Conservation (phyloP, 2,329 filamentous ascomycete species). For the Alternaria novae-zelandiae region DNA sequence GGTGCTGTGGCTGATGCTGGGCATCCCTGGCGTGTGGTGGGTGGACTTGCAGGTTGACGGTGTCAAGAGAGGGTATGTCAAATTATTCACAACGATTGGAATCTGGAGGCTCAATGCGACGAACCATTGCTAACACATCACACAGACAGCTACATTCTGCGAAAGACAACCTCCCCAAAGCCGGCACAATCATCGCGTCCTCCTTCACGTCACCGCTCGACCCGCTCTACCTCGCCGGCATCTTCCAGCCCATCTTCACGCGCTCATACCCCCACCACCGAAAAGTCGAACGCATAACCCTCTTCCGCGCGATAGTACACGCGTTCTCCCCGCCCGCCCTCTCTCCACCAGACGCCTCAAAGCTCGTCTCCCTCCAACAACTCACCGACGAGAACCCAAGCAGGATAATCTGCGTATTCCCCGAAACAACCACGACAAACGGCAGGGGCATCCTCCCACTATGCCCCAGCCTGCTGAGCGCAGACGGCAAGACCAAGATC, state of each 20-base stretch:
- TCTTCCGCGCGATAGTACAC: constrained; percentile 75
- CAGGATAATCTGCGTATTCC: constrained; percentile 84
- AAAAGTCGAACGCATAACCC: constrained; percentile 76
- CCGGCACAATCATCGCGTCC: constrained; percentile 82
- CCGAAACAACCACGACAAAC: constrained; percentile 93
- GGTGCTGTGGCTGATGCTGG: constrained; percentile 84
- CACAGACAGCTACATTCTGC: constrained; percentile 27
- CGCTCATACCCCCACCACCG: constrained; percentile 77
- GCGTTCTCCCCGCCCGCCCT: constrained; percentile 68
- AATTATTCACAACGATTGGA: neutral
- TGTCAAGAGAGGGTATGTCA: constrained; percentile 79
- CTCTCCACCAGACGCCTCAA: constrained; percentile 38
- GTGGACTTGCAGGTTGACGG: constrained; percentile 97
- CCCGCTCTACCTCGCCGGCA: constrained; percentile 88
- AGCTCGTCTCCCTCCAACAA: constrained; percentile 46
- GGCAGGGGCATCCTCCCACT: constrained; percentile 87
- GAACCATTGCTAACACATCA: constrained; percentile 8
- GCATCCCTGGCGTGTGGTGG: constrained; percentile 95
- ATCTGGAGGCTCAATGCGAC: neutral
- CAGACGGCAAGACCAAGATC: constrained; percentile 72
- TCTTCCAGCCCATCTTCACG: constrained; percentile 96
- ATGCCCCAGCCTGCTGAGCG: constrained; percentile 75
- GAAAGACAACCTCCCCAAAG: constrained; percentile 72
- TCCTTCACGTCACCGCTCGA: constrained; percentile 94
- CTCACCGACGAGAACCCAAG: constrained; percentile 73